A percentile compares a stretch with the other conserved stretches of the same genome.
phyloP scores from a whole-genome alignment of 495 filamentous ascomycete genomes.

The Paragyromitra xinjiangensis region DNA sequence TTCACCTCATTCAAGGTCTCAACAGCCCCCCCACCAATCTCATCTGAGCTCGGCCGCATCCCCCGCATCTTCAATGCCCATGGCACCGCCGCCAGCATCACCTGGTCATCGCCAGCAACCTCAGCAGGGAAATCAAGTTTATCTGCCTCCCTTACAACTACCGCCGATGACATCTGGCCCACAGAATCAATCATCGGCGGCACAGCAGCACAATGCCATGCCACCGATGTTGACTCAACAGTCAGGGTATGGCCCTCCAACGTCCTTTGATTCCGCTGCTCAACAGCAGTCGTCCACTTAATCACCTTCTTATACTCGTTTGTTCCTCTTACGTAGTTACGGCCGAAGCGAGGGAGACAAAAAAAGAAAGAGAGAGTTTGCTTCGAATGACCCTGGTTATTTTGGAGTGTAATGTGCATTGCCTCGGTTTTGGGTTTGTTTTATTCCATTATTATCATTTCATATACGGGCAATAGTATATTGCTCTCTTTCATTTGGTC shows the following conservation, averaged over 20 bases:
- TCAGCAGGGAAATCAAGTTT: conserved; percentile 48
- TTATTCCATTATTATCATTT: conserved; percentile 41
- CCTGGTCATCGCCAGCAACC: conserved; percentile 49
- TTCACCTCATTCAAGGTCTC: conserved; percentile 39
- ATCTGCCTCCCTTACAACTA: conserved; percentile 55
- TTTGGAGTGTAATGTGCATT: conserved; percentile 52
- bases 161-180: conserved; percentile 56
- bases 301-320: conserved; percentile 53
- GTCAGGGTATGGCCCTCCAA: conserved; percentile 56
- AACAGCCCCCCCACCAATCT: conserved; percentile 47
- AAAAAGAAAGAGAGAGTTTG: conserved; percentile 49
- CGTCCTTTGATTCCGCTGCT: conserved; percentile 57
- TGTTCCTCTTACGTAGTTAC: conserved; percentile 42
- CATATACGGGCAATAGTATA: conserved; percentile 48
- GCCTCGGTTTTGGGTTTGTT: conserved; percentile 48
- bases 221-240: conserved; percentile 56
- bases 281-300: conserved; percentile 57
- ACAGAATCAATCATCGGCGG: conserved; percentile 36
- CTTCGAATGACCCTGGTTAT: conserved; percentile 30
- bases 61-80: conserved; percentile 49
- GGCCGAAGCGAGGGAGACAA: conserved; percentile 46
- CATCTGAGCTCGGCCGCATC: conserved; percentile 46
- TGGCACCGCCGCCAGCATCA: conserved; percentile 54
- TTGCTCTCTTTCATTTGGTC: conserved; percentile 37
- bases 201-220: conserved; percentile 54